Evolutionary conservation across 768 basidiomycete genomes (phyloP).

Genomic region (Cystobasidium tubakii): DNA sequence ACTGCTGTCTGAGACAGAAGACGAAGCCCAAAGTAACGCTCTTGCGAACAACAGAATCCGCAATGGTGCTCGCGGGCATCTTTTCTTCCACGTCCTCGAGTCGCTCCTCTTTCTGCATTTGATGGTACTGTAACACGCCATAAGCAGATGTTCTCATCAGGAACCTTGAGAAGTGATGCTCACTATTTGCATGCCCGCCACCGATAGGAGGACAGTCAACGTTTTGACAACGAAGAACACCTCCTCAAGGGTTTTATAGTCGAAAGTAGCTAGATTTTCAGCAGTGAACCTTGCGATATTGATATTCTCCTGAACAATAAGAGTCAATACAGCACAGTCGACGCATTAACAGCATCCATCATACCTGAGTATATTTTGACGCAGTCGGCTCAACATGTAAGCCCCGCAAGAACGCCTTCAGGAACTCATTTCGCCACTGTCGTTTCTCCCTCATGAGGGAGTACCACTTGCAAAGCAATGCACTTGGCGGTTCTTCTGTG

Average conservation of each 20-base stretch:
- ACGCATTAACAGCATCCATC: background rate
- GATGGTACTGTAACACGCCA: background rate
- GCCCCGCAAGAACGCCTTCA: constrained; percentile 71
- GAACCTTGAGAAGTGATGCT: constrained; percentile 47
- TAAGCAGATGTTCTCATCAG: background rate
- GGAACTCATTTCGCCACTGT: constrained; percentile 73
- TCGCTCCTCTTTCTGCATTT: constrained; percentile 19
- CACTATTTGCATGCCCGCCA: constrained; percentile 72
- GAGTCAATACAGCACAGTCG: background rate
- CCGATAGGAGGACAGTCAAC: constrained; percentile 68
- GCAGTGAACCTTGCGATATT: constrained; percentile 86
- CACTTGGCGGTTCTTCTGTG: constrained; percentile 61
- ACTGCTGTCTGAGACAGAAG: constrained; percentile 76
- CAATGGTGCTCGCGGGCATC: background rate
- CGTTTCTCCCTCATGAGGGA: constrained; percentile 84
- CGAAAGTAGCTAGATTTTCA: constrained; percentile 84
- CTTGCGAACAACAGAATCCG: constrained; percentile 45
- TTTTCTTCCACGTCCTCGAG: constrained; percentile 13
- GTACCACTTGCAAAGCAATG: constrained; percentile 85
- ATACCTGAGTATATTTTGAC: background rate
- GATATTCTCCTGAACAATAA: constrained; percentile 64
- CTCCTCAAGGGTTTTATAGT: constrained; percentile 94
- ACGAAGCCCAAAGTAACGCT: constrained; percentile 76
- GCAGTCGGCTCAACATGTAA: constrained; percentile 61
- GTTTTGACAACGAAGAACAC: constrained; percentile 74